Conservation (phyloP, 2,329 filamentous ascomycete genomes). For the Aspergillus cejpii region DNA sequence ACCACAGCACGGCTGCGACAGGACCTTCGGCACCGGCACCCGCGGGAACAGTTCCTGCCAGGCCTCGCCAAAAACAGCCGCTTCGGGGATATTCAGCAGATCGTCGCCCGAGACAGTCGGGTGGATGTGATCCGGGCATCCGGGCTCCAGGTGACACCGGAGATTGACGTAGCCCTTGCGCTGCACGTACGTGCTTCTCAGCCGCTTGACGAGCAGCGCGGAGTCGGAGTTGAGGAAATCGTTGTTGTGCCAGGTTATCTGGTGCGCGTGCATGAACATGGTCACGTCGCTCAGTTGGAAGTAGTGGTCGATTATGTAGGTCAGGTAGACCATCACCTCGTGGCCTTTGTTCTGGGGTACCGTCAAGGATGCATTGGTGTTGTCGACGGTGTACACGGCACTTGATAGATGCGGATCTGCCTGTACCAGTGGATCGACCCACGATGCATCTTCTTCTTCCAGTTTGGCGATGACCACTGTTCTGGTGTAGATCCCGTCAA, state of each 20-base stretch:
- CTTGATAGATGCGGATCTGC: slow-evolving; percentile 1
- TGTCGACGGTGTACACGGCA: slow-evolving; percentile 43
- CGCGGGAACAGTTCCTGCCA: slow-evolving; percentile 27
- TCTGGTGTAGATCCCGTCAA: not conserved
- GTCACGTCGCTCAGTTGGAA: slow-evolving; percentile 45
- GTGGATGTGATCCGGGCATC: slow-evolving; percentile 47
- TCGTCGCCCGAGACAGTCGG: slow-evolving; percentile 11
- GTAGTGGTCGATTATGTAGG: slow-evolving; percentile 52
- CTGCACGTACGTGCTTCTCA: slow-evolving; percentile 40
- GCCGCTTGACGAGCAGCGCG: slow-evolving; percentile 37
- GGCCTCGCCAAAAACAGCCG: slow-evolving; percentile 20
- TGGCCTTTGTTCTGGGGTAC: slow-evolving; percentile 47
- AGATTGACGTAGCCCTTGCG: slow-evolving; percentile 46
- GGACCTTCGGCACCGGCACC: slow-evolving; percentile 26
- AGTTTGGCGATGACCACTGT: slow-evolving; percentile 6
- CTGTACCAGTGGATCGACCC: slow-evolving; percentile 1
- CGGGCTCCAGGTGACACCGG: slow-evolving; percentile 46
- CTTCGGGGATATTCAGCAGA: slow-evolving; percentile 26
- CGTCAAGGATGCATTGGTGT: slow-evolving; percentile 37
- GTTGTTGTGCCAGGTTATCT: slow-evolving; percentile 48
- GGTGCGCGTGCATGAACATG: slow-evolving; percentile 47
- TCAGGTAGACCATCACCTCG: slow-evolving; percentile 51
- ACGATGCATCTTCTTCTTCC: slow-evolving; percentile 6
- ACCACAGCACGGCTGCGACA: slow-evolving; percentile 50
- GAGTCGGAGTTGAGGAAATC: slow-evolving; percentile 40